A percentile compares a stretch with the other conserved stretches of the same genome.
Evolutionary conservation across 345 rosid species (phyloP).

Genomic region (Populus simonii): DNA sequence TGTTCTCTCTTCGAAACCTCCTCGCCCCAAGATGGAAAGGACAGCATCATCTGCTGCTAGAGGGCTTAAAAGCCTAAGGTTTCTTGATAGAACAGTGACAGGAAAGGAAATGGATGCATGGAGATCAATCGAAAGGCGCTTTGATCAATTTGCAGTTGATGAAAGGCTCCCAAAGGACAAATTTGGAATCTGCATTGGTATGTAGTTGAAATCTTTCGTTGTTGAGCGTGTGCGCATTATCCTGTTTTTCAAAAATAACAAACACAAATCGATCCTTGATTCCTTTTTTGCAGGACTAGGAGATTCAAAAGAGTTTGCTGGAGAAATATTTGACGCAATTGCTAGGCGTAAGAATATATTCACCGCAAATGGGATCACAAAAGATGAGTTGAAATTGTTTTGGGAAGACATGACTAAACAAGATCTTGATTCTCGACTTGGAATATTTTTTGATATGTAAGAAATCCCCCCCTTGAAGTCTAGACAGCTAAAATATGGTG

Average conservation of each 20-base stretch:
- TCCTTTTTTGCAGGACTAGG: slow-evolving; percentile 58
- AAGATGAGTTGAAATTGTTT: slow-evolving; percentile 59
- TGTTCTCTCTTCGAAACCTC: slow-evolving; percentile 6
- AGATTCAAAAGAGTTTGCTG: slow-evolving; percentile 82
- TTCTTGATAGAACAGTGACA: slow-evolving; percentile 67
- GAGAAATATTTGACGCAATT: slow-evolving; percentile 70
- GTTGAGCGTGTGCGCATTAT: not conserved
- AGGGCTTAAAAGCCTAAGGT: slow-evolving; percentile 76
- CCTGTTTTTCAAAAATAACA: not conserved
- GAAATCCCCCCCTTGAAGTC: not conserved
- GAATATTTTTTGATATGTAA: slow-evolving; percentile 94
- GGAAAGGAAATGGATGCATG: slow-evolving; percentile 83
- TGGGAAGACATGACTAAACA: slow-evolving; percentile 86
- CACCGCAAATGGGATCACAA: slow-evolving; percentile 54
- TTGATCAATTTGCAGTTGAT: slow-evolving; percentile 55
- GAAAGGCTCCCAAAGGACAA: slow-evolving; percentile 59
- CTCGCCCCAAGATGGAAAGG: slow-evolving; percentile 42
- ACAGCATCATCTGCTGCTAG: slow-evolving; percentile 60
- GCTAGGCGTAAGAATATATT: slow-evolving; percentile 60
- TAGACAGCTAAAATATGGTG: not conserved
- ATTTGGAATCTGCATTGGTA: slow-evolving; percentile 80
- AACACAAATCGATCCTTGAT: not conserved
- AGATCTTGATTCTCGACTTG: slow-evolving; percentile 80
- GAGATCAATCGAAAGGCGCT: slow-evolving; percentile 74
- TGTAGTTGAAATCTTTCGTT: not conserved